Conservation (phyloP, 306 rosid genomes). For the Medicago arabica region DNA sequence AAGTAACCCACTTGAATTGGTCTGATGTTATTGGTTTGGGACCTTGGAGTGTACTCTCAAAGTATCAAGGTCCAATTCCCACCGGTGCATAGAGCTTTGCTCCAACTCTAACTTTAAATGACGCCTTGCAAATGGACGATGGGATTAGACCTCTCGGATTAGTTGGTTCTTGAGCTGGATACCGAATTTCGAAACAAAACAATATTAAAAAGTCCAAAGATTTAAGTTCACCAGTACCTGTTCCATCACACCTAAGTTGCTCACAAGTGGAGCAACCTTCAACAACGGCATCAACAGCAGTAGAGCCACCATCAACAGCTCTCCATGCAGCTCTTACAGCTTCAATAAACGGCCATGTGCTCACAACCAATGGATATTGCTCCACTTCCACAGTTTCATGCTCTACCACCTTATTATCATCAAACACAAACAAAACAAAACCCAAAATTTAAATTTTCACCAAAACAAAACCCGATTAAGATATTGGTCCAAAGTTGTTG, state of each 20-base stretch:
- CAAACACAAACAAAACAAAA: slow-evolving; percentile 15
- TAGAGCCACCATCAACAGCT: slow-evolving; percentile 69
- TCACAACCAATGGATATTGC: slow-evolving; percentile 75
- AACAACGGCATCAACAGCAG: slow-evolving; percentile 89
- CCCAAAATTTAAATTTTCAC: not conserved
- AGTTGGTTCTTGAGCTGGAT: too few species aligned
- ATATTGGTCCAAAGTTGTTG: not conserved
- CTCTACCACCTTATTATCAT: slow-evolving; percentile 52
- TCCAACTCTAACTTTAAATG: too few species aligned
- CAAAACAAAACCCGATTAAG: not conserved
- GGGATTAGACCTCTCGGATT: too few species aligned
- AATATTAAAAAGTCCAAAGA: too few species aligned
- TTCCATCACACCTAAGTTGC: slow-evolving; percentile 91
- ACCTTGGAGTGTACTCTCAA: too few species aligned
- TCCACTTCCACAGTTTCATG: slow-evolving; percentile 48
- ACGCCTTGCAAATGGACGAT: too few species aligned
- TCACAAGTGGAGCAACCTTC: slow-evolving; percentile 94
- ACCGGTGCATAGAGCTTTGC: too few species aligned
- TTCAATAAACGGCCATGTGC: slow-evolving; percentile 95
- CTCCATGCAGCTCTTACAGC: slow-evolving; percentile 91
- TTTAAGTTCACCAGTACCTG: slow-evolving; percentile 47
- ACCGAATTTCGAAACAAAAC: too few species aligned
- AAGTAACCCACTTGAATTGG: too few species aligned
- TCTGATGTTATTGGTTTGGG: too few species aligned
- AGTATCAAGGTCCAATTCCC: too few species aligned